Conservation (phyloP, 208 protist species). For the Endotrypanum monterogeii region DNA sequence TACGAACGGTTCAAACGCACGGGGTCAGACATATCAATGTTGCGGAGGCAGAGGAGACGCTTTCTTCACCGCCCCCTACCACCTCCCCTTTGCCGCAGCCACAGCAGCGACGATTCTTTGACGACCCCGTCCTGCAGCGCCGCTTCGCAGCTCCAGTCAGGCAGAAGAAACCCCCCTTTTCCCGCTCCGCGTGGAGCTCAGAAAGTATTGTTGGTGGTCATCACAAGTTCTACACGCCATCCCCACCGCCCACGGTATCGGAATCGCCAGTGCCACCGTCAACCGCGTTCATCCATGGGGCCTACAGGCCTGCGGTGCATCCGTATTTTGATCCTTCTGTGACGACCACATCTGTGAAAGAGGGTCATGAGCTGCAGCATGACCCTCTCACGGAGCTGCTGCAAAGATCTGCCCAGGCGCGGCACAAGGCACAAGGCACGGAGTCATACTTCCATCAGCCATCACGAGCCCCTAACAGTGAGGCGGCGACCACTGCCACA, state of each 20-base stretch:
- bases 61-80: not conserved
- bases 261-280: not conserved
- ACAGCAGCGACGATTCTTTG: conserved; percentile 5
- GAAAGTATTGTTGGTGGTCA: not conserved
- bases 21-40: not conserved
- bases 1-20: not conserved
- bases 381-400: conserved; percentile 1
- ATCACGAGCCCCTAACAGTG: not conserved
- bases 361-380: not conserved
- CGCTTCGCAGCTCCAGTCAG: not conserved
- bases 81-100: not conserved
- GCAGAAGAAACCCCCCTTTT: not conserved
- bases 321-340: conserved; percentile 10
- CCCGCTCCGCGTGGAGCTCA: not conserved
- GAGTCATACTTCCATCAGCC: not conserved
- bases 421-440: not conserved
- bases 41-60: not conserved
- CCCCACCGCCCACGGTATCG: not conserved
- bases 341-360: not conserved
- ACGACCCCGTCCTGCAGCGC: conserved; percentile 16
- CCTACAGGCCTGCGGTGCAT: conserved; percentile 2
- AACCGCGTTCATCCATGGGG: not conserved
- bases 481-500: not conserved
- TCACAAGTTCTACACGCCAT: not conserved
- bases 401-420: conserved; percentile 4